These are phyloP conservation scores for Aspergillus ochraceoroseus DNA, from an alignment of 2,329 filamentous ascomycete genomes.

Conservation along the genomic window DNA sequence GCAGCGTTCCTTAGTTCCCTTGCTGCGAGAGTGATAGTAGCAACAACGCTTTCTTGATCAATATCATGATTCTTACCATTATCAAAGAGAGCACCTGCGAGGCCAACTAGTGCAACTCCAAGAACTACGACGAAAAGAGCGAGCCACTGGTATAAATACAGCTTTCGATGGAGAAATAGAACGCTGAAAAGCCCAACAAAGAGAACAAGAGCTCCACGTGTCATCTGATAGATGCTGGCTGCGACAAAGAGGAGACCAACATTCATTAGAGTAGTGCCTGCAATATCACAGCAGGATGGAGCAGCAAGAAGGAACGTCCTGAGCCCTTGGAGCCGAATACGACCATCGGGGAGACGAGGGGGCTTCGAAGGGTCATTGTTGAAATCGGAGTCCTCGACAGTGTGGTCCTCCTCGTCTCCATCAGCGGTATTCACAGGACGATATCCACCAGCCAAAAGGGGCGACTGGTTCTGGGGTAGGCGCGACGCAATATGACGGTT, in stretches of 20 bases:
- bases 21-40: constrained; percentile 37
- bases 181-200: constrained; percentile 97
- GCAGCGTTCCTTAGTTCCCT: constrained; percentile 43
- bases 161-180: constrained; percentile 72
- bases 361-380: constrained; percentile 51
- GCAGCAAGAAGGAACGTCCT: constrained; percentile 71
- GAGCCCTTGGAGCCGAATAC: constrained; percentile 61
- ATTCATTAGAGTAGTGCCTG: constrained; percentile 96
- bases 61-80: constrained; percentile 46
- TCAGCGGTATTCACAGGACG: constrained; percentile 56
- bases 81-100: constrained; percentile 77
- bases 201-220: constrained; percentile 83
- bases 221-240: constrained; percentile 98
- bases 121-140: constrained; percentile 79
- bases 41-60: constrained; percentile 27
- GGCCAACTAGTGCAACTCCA: constrained; percentile 82
- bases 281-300: constrained; percentile 88
- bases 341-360: constrained; percentile 51
- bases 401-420: constrained; percentile 44
- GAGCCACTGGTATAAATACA: constrained; percentile 88
- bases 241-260: constrained; percentile 88
- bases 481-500: constrained; percentile 49
- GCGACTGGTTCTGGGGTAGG: constrained; percentile 36
- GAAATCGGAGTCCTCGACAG: constrained; percentile 42
- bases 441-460: constrained; percentile 56